A percentile compares a stretch with the other conserved stretches of the same genome.
Evolutionary conservation across 768 basidiomycete species (phyloP).

Genomic region (Lactifluus pinguis): DNA sequence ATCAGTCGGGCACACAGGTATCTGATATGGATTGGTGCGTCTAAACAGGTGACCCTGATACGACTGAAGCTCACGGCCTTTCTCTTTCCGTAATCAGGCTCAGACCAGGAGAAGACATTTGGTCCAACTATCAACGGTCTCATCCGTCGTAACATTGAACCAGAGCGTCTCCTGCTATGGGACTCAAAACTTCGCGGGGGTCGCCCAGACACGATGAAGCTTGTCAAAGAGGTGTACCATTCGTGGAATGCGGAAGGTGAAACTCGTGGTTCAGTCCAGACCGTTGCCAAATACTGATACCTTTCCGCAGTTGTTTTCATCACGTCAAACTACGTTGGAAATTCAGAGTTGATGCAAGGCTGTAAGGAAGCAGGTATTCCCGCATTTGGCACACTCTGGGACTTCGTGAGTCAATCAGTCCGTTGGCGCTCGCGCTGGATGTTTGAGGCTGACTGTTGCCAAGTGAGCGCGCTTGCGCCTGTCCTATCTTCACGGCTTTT

Average conservation of each 20-base stretch:
- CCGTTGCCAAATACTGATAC: background rate
- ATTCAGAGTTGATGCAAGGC: conserved; percentile 35
- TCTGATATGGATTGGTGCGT: conserved; percentile 33
- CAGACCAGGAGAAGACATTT: conserved; percentile 38
- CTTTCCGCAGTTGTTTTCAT: conserved; percentile 31
- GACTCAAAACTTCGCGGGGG: conserved; percentile 34
- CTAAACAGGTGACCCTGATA: background rate
- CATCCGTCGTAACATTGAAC: conserved; percentile 31
- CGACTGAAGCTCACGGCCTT: background rate
- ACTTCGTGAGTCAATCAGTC: conserved; percentile 11
- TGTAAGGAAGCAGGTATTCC: conserved; percentile 30
- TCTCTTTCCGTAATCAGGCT: conserved; percentile 20
- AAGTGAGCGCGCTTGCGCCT: conserved; percentile 4
- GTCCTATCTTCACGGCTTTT: background rate
- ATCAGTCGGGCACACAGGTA: conserved; percentile 22
- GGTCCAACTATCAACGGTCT: conserved; percentile 35
- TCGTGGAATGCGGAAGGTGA: conserved; percentile 30
- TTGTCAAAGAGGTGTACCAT: conserved; percentile 30
- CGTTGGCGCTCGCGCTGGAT: background rate
- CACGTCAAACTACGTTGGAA: conserved; percentile 34
- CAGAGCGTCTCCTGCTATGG: conserved; percentile 34
- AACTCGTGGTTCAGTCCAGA: background rate
- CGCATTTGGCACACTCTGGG: conserved; percentile 29
- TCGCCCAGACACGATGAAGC: conserved; percentile 32
- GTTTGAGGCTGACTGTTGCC: background rate